These are phyloP conservation scores for Fonsecaea nubica DNA, from an alignment of 2,329 filamentous ascomycete genomes.

Conservation along the genomic window DNA sequence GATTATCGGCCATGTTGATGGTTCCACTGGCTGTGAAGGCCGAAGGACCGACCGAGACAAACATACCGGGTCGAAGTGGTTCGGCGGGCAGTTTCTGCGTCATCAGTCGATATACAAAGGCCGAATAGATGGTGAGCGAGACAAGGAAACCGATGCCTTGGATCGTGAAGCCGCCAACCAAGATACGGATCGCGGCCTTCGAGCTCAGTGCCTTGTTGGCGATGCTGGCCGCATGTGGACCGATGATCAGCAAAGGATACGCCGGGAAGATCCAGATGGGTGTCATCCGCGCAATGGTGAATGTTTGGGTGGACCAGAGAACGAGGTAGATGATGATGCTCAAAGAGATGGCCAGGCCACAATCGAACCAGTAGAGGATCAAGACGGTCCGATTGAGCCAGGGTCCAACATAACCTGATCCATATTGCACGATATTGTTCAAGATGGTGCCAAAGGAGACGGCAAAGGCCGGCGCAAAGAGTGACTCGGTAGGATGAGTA, in stretches of 20 bases:
- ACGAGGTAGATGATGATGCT: conserved; percentile 76
- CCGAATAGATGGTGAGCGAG: conserved; percentile 79
- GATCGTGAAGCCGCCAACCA: conserved; percentile 65
- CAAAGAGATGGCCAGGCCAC: conserved; percentile 68
- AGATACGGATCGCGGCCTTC: conserved; percentile 58
- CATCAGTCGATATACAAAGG: conserved; percentile 86
- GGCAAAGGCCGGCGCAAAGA: conserved; percentile 74
- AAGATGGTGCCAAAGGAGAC: conserved; percentile 77
- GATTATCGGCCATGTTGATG: conserved; percentile 62
- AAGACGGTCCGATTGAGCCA: conserved; percentile 70
- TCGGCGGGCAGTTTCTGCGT: conserved; percentile 83
- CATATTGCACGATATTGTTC: conserved; percentile 81
- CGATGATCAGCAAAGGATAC: conserved; percentile 79
- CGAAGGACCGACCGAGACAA: conserved; percentile 79
- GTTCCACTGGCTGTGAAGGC: conserved; percentile 70
- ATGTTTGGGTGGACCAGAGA: conserved; percentile 70
- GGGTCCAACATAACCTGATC: conserved; percentile 63
- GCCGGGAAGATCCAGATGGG: conserved; percentile 88
- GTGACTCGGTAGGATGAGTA: conserved; percentile 75
- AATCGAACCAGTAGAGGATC: conserved; percentile 77
- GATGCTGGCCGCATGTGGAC: conserved; percentile 71
- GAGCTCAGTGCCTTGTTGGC: conserved; percentile 54
- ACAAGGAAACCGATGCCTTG: conserved; percentile 71
- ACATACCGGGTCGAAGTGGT: conserved; percentile 79
- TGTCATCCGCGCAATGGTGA: conserved; percentile 82